phyloP scores from a whole-genome alignment of 108 stramenopile species.

The Phaeodactylum tricornutum region DNA sequence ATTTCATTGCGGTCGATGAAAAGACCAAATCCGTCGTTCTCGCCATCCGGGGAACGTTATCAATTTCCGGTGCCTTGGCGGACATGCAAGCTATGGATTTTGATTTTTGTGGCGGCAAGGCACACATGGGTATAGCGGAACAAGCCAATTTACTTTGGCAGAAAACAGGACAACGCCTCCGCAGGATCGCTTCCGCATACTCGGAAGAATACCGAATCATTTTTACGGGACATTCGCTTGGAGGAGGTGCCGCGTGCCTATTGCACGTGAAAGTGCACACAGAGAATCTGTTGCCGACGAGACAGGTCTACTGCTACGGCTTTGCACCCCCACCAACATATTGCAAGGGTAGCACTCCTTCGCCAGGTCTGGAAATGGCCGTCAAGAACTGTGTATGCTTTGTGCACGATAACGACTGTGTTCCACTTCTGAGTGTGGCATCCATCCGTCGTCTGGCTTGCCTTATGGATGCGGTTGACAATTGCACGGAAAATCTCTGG shows the following conservation, averaged over 20 bases:
- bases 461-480: background rate
- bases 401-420: conserved; percentile 24
- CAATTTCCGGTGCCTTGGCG: conserved; percentile 4
- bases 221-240: conserved; percentile 36
- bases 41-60: conserved; percentile 16
- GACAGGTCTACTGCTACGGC: conserved; percentile 8
- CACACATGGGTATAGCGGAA: conserved; percentile 26
- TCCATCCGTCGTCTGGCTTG: conserved; percentile 4
- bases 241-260: conserved; percentile 27
- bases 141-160: conserved; percentile 22
- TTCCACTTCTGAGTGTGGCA: conserved; percentile 13
- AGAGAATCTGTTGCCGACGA: background rate
- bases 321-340: conserved; percentile 16
- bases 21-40: conserved; percentile 6
- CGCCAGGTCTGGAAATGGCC: no score
- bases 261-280: conserved; percentile 9
- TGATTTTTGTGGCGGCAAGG: conserved; percentile 23
- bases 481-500: no score
- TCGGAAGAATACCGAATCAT: conserved; percentile 16
- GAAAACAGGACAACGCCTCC: conserved; percentile 6
- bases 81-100: conserved; percentile 11
- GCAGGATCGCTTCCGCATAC: conserved; percentile 1
- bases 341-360: background rate
- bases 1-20: conserved; percentile 12
- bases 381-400: conserved; percentile 6